phyloP scores from a whole-genome alignment of 1,139 yeast genomes.

The Pichia terricola region DNA sequence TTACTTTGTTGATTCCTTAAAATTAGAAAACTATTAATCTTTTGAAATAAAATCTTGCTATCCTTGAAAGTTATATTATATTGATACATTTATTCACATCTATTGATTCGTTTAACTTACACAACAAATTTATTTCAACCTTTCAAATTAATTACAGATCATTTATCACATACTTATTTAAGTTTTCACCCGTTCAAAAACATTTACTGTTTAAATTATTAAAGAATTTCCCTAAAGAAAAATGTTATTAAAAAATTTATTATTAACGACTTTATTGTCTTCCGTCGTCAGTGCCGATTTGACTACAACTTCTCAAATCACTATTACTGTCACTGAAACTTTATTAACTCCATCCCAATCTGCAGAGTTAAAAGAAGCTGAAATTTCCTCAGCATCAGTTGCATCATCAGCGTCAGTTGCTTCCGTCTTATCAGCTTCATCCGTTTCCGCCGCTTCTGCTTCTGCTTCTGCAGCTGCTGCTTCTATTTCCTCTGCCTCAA shows the following conservation, averaged over 20 bases:
- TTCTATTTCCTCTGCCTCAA: constrained; percentile 7
- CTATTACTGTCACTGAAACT: constrained; percentile 23
- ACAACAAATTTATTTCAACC: too few relatives aligned
- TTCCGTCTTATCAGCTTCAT: constrained; percentile 13
- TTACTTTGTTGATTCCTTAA: constrained; percentile 6
- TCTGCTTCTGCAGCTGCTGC: constrained; percentile 13
- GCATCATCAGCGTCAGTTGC: constrained; percentile 15
- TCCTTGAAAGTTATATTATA: not conserved
- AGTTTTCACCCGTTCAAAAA: constrained; percentile 2
- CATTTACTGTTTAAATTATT: not conserved
- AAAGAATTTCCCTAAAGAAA: not conserved
- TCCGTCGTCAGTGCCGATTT: constrained; percentile 29
- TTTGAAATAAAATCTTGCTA: not conserved
- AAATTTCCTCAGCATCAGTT: constrained; percentile 15
- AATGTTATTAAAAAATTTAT: constrained; percentile 22
- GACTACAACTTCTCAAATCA: constrained; percentile 35
- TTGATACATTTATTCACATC: too few relatives aligned
- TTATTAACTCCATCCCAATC: constrained; percentile 24
- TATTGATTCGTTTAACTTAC: too few relatives aligned
- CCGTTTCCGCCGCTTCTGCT: constrained; percentile 10
- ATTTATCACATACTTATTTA: not conserved
- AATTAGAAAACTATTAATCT: not conserved
- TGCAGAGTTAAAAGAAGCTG: constrained; percentile 10
- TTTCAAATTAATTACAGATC: too few relatives aligned
- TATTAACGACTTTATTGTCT: constrained; percentile 18